Base-by-base conservation (phyloP, 192 early-diverging fungal species). In the Diversispora eburnea region DNA sequence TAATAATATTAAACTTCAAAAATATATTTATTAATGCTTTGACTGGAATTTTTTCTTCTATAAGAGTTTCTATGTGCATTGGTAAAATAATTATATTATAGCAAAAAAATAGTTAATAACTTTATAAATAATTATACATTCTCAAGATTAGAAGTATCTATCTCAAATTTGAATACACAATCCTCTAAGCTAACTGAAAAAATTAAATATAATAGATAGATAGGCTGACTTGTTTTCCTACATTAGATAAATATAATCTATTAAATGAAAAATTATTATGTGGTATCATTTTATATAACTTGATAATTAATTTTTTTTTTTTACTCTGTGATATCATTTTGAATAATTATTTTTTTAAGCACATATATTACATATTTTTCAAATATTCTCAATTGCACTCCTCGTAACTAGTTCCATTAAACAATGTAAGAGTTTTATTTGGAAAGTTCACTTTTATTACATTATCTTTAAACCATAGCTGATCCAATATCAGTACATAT, bases 1-100 rank as follows among this genome's bases (percentile, higher is more conserved):
- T 67, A 51, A 67, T 67, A 19, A 20, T 67, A 67, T 67, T 67
- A 67, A 48, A 67, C 65, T 67, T 67, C 46, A 22, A 67, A 5
- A 33, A 67, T 67, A 33, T 67, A 67, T 67, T n/a, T 13, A 67
- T 67, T 67, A 67, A 67, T 67, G 65, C 65, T 67, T 67, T 67
- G 22, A 67, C 47, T 67, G 45, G 47, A 49, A 67, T 67, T 67
- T 67, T 67, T 48, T 33, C 45, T 49, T 67, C 45, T 45, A 67
- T 46, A 49, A 67, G 65, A 49, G 5, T 19, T 48, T 67, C 6
- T 48, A 67, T 9, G 22, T 10, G 22, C 10, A 67, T 67, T 19
- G n/a, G 45, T 48, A 48, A 67, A 48, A 49, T 49, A 67, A 19
- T 67, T 67, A 46, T 67, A 49, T 39, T 67, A 67, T 49, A 49